Base-by-base conservation (phyloP, 345 rosid species). In the Hirschfeldia incana region DNA sequence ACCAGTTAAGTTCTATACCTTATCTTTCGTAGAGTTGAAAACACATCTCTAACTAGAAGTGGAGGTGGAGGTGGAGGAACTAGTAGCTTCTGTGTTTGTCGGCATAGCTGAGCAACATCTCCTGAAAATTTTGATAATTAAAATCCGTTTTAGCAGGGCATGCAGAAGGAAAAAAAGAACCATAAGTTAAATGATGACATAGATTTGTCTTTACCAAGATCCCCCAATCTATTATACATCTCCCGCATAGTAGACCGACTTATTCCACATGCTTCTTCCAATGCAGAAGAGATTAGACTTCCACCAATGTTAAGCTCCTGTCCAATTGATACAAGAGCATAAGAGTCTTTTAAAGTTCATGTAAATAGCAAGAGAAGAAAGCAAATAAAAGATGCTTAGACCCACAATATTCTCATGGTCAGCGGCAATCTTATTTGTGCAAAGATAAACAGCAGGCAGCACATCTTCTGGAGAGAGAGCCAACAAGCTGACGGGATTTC, bases 281-380 rank as follows among this genome's bases (percentile, higher is more conserved):
- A 55, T 27, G 97, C 94, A 28, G 98, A 84, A 32, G 90, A 65
- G 63, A 94, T 90, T 80, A 92, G 83, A 83, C 93, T 87, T 74
- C 91, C 94, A 57, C 98, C 98, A 79, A 94, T 89, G 58, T 94
- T 92, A 42, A 92, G 87, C 73, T 89, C 97, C 96, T 94, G 85
- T 72, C 77, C 66, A 46, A 75, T 39, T 79, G n/a, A 42, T 65
- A 73, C 69, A 73, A 57, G 30, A 72, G 68, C 46, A 76, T 37
- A 10, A 12, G 6, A 78, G 5, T 21, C 30, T 26, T 42, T 10
- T 58, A 1, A 16, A 42, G 21, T 11, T 73, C 67, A 5, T 27
- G 29, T 2, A 34, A 21, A 46, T 30, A 73, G 37, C 63, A 42
- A 58, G 42, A 33, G n/a, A 78, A 46, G 9, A 8, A 9, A 73